These are phyloP conservation scores for Novakomyces olei DNA, from an alignment of 805 yeast species.

Conservation along the genomic window DNA sequence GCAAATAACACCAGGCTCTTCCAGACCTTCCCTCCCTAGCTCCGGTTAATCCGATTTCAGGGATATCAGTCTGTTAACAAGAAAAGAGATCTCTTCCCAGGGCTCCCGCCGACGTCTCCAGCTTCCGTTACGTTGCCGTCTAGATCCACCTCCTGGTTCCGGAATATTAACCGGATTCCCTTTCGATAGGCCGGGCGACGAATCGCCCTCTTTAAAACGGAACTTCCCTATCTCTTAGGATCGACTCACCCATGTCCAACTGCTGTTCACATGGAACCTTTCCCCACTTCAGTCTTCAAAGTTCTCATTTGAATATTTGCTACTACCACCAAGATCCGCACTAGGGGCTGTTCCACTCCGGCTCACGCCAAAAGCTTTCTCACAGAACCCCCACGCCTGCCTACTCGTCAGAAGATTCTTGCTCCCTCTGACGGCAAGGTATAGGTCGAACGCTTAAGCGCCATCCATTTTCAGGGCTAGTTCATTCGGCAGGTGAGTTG, in stretches of 20 bases:
- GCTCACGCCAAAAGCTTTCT: conserved; percentile 21
- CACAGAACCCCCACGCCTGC: conserved; percentile 23
- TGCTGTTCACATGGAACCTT: conserved; percentile 24
- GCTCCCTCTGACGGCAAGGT: conserved; percentile 21
- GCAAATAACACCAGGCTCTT: conserved; percentile 19
- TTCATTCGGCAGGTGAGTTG: conserved; percentile 27
- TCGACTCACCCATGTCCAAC: conserved; percentile 24
- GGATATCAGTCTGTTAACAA: conserved; percentile 22
- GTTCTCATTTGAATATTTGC: conserved; percentile 23
- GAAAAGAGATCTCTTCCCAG: conserved; percentile 25
- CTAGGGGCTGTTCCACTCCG: conserved; percentile 23
- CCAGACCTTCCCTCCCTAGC: conserved; percentile 21
- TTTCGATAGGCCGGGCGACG: conserved; percentile 19
- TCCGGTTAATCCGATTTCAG: conserved; percentile 23
- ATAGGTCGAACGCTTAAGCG: conserved; percentile 23
- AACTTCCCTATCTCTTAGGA: conserved; percentile 22
- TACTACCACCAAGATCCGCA: conserved; percentile 24
- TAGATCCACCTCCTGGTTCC: conserved; percentile 23
- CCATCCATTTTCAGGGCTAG: conserved; percentile 21
- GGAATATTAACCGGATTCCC: conserved; percentile 25
- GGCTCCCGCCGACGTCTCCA: conserved; percentile 23
- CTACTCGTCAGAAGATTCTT: conserved; percentile 21
- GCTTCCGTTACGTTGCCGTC: conserved; percentile 23
- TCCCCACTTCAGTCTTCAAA: conserved; percentile 24
- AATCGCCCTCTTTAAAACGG: conserved; percentile 19